phyloP scores from a whole-genome alignment of 768 basidiomycete species.

The Leccinum variicolor region DNA sequence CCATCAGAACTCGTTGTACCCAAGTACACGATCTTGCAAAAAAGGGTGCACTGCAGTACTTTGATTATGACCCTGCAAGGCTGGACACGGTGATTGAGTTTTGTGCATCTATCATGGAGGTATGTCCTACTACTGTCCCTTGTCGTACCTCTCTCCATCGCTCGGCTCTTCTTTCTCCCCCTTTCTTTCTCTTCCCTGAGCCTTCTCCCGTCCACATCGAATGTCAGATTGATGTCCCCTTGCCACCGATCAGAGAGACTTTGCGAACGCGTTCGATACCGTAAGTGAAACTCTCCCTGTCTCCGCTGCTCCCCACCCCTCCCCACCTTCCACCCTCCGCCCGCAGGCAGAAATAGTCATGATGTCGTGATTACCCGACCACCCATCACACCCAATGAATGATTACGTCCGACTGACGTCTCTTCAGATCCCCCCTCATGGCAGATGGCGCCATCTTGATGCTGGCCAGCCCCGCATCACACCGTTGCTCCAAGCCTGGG shows the following conservation, averaged over 20 bases:
- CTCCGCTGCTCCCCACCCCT: not conserved
- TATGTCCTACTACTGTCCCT: constrained; percentile 25
- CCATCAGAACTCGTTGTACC: constrained; percentile 84
- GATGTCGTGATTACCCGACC: not conserved
- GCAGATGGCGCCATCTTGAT: constrained; percentile 88
- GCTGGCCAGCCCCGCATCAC: constrained; percentile 60
- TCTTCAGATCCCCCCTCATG: constrained; percentile 79
- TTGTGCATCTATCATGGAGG: constrained; percentile 77
- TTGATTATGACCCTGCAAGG: constrained; percentile 78
- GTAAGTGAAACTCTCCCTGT: constrained; percentile 38
- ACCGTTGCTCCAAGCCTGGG: constrained; percentile 60
- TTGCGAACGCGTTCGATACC: constrained; percentile 59
- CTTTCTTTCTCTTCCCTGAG: not conserved
- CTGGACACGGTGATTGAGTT: constrained; percentile 67
- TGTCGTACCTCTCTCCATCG: not conserved
- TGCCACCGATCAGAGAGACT: constrained; percentile 63
- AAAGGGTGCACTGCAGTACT: constrained; percentile 75
- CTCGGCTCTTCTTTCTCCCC: not conserved
- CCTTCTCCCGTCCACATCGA: constrained; percentile 1
- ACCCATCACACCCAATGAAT: not conserved
- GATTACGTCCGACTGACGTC: constrained; percentile 3
- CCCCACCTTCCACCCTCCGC: constrained; percentile 6
- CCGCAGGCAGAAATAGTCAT: not conserved
- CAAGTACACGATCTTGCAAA: constrained; percentile 77
- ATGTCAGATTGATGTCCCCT: not conserved